Percentiles rank a stretch among this genome's conserved stretches.
phyloP scores from a whole-genome alignment of 1,139 yeast species.

The Yamadazyma blattariae region DNA sequence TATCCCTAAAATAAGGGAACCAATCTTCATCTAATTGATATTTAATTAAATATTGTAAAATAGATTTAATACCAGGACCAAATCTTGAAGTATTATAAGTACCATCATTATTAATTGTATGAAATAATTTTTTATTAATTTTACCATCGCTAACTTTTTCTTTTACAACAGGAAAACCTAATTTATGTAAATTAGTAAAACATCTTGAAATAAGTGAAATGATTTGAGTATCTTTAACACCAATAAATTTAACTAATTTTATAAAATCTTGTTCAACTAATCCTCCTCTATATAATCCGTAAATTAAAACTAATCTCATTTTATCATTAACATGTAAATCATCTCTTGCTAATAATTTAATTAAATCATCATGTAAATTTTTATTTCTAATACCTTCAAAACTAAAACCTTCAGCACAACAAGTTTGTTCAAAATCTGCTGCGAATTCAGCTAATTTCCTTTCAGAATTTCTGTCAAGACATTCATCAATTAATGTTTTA shows the following conservation, averaged over 20 bases:
- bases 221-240: slow-evolving; percentile 56
- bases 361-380: slow-evolving; percentile 63
- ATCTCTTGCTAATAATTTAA: slow-evolving; percentile 54
- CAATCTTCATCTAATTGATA: slow-evolving; percentile 51
- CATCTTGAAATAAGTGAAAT: slow-evolving; percentile 44
- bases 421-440: slow-evolving; percentile 71
- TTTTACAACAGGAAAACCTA: slow-evolving; percentile 71
- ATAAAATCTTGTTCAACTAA: slow-evolving; percentile 68
- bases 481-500: slow-evolving; percentile 56
- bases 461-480: slow-evolving; percentile 50
- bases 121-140: slow-evolving; percentile 49
- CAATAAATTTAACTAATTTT: slow-evolving; percentile 70
- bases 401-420: slow-evolving; percentile 71
- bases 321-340: slow-evolving; percentile 60
- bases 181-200: slow-evolving; percentile 59
- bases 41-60: slow-evolving; percentile 48
- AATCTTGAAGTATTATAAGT: slow-evolving; percentile 75
- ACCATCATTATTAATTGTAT: slow-evolving; percentile 64
- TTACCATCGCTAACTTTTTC: slow-evolving; percentile 34
- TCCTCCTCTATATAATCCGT: slow-evolving; percentile 85
- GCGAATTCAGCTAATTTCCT: slow-evolving; percentile 57
- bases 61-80: slow-evolving; percentile 64
- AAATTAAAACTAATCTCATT: slow-evolving; percentile 71
- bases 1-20: slow-evolving; percentile 79
- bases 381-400: slow-evolving; percentile 68